A percentile compares a stretch with the other conserved stretches of the same genome.
These are phyloP conservation scores for Paratinospora sagittata DNA, from an alignment of 164 flowering plant species.

Conservation along the genomic window DNA sequence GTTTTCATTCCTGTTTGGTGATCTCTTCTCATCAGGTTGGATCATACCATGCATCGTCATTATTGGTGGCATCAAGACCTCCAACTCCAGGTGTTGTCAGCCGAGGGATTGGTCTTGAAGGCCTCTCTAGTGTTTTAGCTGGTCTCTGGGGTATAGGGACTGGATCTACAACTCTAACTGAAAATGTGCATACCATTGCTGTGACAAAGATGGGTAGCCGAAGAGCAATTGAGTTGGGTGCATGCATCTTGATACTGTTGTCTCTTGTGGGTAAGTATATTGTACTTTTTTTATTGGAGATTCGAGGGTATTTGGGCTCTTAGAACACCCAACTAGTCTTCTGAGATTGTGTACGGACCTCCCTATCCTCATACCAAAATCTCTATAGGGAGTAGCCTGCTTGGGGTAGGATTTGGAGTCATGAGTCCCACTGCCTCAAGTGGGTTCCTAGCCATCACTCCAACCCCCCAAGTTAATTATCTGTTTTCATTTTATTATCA, in stretches of 20 bases:
- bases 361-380: no score
- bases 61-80: conserved; percentile 93
- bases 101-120: conserved; percentile 95
- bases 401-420: no score
- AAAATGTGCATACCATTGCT: conserved; percentile 97
- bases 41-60: conserved; percentile 95
- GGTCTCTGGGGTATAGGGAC: conserved; percentile 99
- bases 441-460: no score
- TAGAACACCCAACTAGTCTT: no score
- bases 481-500: background rate
- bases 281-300: background rate
- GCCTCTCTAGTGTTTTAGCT: conserved; percentile 79
- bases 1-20: background rate
- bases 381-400: no score
- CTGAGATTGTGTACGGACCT: no score
- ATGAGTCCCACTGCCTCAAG: no score
- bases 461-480: background rate
- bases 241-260: conserved; percentile 63
- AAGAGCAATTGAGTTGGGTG: conserved; percentile 89
- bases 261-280: conserved; percentile 77
- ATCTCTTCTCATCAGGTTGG: conserved; percentile 54
- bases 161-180: conserved; percentile 87
- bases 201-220: conserved; percentile 99
- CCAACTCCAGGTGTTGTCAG: conserved; percentile 93
- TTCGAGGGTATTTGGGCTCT: no score